Percentiles rank a stretch among this genome's conserved stretches.
Evolutionary conservation across 2,329 filamentous ascomycete species (phyloP).

Genomic region (Fusarium protoensiforme): DNA sequence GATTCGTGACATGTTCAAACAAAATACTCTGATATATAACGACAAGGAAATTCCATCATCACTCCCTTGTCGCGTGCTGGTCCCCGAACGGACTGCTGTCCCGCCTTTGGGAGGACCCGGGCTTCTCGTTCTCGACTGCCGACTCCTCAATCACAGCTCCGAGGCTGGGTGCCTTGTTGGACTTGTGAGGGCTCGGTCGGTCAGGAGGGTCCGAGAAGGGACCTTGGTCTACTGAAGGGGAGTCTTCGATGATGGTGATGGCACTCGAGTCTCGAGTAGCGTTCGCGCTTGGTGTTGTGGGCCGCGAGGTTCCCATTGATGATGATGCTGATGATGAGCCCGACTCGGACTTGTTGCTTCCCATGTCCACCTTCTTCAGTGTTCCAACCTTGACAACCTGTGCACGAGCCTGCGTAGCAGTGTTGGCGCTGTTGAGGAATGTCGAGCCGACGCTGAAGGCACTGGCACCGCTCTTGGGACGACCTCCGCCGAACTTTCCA

Average conservation of each 20-base stretch:
- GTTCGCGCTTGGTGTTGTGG: constrained; percentile 36
- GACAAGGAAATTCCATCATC: constrained; percentile 22
- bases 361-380: constrained; percentile 58
- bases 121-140: constrained; percentile 50
- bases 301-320: constrained; percentile 28
- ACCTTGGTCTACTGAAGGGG: constrained; percentile 62
- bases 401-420: constrained; percentile 66
- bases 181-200: constrained; percentile 41
- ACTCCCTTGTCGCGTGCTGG: constrained; percentile 66
- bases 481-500: constrained; percentile 62
- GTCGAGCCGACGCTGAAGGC: constrained; percentile 76
- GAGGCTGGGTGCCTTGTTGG: constrained; percentile 57
- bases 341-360: constrained; percentile 53
- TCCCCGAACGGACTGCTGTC: constrained; percentile 66
- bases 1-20: constrained; percentile 32
- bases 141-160: constrained; percentile 67
- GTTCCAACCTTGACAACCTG: constrained; percentile 70
- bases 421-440: constrained; percentile 74
- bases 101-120: constrained; percentile 42
- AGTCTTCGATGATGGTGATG: constrained; percentile 62
- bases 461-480: constrained; percentile 65
- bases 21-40: constrained; percentile 27
- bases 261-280: constrained; percentile 54
- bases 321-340: constrained; percentile 38
- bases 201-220: constrained; percentile 69